Base-by-base conservation (phyloP, 805 yeast genomes). In the Candida ortonii region DNA sequence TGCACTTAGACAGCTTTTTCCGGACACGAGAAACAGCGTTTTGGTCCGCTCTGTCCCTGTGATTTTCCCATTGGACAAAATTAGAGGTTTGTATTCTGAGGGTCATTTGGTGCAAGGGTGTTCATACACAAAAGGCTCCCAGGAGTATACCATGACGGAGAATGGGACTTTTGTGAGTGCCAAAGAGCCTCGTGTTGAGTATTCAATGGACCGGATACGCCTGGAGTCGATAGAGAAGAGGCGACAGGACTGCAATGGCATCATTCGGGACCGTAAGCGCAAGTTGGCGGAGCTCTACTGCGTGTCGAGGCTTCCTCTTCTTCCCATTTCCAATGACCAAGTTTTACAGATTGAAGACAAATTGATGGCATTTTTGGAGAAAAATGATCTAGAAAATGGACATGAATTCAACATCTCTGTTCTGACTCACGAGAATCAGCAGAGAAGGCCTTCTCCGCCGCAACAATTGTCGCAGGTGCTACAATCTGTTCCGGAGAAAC, bases 211-310 rank as follows among this genome's bases (percentile, higher is more conserved):
- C 31, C 47, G 65, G 39, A 59, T 69, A 34, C 68, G 76, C 17
- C 49, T 61, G 22, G 76, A 70, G 33, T 62, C 71, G 16, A 61
- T 71, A 22, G 76, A 68, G 32, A 60, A 61, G 43, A 60, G 74
- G 36, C 55, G 68, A 17, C 67, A 62, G 27, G 63, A 59, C 21
- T 65, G 73, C 28, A 41, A 61, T 27, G 69, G 65, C 30, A 57
- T 76, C n/a, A 60, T 75, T 9, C 62, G 66, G 40, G 62, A 64
- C 28, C 62, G 87, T 30, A 76, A 76, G 47, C 61, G 79, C 17
- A 76, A 76, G 49, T 62, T 81, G 16, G 68, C 81, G 2, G 84
- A 80, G 53, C 59, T 81, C 12, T 80, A 76, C 50, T 73, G 78
- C 43, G 70, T 80, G 10, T 65, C 84, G 8, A 56, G 75, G 40